Base-by-base conservation (phyloP, 768 basidiomycete species). In the Leccinellum luteum region DNA sequence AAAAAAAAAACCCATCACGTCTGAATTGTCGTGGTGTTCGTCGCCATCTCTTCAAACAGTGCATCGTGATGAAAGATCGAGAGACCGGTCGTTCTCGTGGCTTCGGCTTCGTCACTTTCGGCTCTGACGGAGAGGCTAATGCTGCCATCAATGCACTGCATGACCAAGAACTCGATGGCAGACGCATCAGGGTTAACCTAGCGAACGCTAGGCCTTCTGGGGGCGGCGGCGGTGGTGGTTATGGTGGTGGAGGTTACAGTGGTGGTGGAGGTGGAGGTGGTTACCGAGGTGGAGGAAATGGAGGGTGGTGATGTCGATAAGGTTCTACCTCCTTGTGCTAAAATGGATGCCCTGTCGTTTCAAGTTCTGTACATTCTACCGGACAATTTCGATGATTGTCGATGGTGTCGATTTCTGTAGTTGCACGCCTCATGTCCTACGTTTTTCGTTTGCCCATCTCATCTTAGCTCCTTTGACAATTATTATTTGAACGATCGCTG, bases 71-170 rank as follows among this genome's bases (percentile, higher is more conserved):
- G 72, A 70, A 74, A 67, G 82, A 84, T 71, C 78, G 81, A 57
- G 83, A 83, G 61, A 83, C 82, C 50, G 80, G 80, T 56, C 79
- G 82, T 60, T 81, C 80, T 55, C 76, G 83, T 64, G 82, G 82
- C 60, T 83, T 83, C 70, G 82, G 81, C 56, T 83, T 83, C 62
- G 82, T 83, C 61, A 80, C 76, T 43, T 77, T 69, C 43, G 19
- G n/a, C 48, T 47, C 49, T 56, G 3, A 30, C 3, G 44, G 48
- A 0, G 74, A 81, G 63, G 82, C 82, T 55, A 57, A 82, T 1
- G 68, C 71, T 56, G 81, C 82, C 35, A 81, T 84, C 66, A 9
- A 25, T 6, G 67, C 51, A 47, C 64, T 82, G 69, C 69, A 84
- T 67, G 83, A 84, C 7, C 76, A 78, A 61, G 81, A 82, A 0